Evolutionary conservation across 495 filamentous ascomycete genomes (phyloP).

Genomic region (Podospora sp.): DNA sequence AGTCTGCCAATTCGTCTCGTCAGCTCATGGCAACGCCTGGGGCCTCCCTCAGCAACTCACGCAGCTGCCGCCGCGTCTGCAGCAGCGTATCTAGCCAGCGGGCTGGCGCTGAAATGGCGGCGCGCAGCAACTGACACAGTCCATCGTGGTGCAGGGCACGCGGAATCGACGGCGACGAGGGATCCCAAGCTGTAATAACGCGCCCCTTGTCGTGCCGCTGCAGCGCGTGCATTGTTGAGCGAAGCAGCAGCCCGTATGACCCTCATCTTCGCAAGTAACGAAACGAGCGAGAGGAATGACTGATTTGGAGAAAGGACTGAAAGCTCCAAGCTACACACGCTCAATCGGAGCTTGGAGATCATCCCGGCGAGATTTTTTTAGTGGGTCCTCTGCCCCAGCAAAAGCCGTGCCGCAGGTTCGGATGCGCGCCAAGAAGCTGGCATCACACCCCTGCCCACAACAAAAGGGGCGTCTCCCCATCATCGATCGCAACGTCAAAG

Average conservation of each 20-base stretch:
- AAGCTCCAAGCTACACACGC: slow-evolving; percentile 2
- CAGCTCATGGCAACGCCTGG: background rate
- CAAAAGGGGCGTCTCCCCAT: background rate
- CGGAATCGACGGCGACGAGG: slow-evolving; percentile 22
- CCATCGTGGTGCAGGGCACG: slow-evolving; percentile 20
- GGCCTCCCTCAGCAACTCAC: slow-evolving; percentile 26
- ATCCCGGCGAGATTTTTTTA: slow-evolving; percentile 41
- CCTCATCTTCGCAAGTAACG: slow-evolving; percentile 41
- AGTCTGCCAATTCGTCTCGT: slow-evolving; percentile 32
- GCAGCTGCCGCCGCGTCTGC: slow-evolving; percentile 39
- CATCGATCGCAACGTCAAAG: background rate
- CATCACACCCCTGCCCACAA: background rate
- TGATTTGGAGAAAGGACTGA: slow-evolving; percentile 25
- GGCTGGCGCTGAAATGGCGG: slow-evolving; percentile 36
- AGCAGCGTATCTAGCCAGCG: slow-evolving; percentile 25
- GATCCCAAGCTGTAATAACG: slow-evolving; percentile 37
- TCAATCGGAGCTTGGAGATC: slow-evolving; percentile 1
- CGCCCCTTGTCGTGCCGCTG: slow-evolving; percentile 35
- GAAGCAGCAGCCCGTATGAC: slow-evolving; percentile 47
- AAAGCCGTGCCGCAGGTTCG: background rate
- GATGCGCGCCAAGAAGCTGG: background rate
- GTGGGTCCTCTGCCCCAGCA: slow-evolving; percentile 22
- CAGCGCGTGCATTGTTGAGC: slow-evolving; percentile 43
- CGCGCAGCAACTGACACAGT: slow-evolving; percentile 26
- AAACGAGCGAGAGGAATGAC: slow-evolving; percentile 25